Evolutionary conservation across 495 filamentous ascomycete species (phyloP).

Genomic region (Aspergillus affinis): DNA sequence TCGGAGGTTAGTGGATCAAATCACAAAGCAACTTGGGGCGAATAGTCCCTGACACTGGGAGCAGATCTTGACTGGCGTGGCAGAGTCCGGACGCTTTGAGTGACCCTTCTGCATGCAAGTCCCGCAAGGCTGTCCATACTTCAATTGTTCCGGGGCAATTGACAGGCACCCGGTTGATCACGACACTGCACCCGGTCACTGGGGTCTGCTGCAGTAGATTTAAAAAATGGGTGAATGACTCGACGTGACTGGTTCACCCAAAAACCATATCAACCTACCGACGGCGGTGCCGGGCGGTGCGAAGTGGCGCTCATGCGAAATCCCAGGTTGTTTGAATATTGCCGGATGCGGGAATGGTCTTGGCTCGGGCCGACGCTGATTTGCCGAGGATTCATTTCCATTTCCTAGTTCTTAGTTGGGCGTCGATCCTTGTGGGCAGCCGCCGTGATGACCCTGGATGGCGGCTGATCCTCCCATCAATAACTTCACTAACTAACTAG

Average conservation of each 20-base stretch:
- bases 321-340: slow-evolving; percentile 8
- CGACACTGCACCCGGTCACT: slow-evolving; percentile 9
- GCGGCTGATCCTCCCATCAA: no score
- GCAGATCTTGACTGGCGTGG: slow-evolving; percentile 7
- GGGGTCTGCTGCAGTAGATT: background rate
- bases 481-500: no score
- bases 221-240: background rate
- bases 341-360: slow-evolving; percentile 7
- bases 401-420: background rate
- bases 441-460: no score
- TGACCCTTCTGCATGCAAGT: slow-evolving; percentile 4
- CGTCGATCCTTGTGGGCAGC: background rate
- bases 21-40: background rate
- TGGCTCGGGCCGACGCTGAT: background rate
- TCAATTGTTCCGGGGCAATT: background rate
- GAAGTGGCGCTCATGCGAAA: slow-evolving; percentile 1
- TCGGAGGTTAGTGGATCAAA: slow-evolving; percentile 3
- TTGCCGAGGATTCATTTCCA: background rate
- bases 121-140: slow-evolving; percentile 7
- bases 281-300: background rate
- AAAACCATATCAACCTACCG: background rate
- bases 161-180: background rate
- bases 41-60: background rate
- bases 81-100: slow-evolving; percentile 12
- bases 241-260: slow-evolving; percentile 1